These are phyloP conservation scores for Opeltia flavorubescens DNA, from an alignment of 495 filamentous ascomycete genomes.

Conservation along the genomic window DNA sequence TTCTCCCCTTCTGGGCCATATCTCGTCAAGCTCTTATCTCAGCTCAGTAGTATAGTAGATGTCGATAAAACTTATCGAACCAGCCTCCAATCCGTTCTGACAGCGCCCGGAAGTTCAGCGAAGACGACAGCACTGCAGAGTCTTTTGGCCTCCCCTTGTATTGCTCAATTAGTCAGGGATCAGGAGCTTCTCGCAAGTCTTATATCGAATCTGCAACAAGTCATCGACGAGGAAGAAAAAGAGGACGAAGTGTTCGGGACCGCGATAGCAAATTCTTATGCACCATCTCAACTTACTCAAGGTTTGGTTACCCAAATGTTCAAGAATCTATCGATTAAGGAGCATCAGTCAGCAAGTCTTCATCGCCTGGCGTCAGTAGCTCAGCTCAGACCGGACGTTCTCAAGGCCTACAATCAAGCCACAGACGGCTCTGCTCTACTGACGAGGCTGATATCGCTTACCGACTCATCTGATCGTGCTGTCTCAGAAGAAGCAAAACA, in stretches of 20 bases:
- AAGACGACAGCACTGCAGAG: constrained; percentile 17
- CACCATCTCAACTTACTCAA: constrained; percentile 27
- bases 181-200: constrained; percentile 6
- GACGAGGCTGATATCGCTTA: constrained; percentile 39
- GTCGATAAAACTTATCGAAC: constrained; percentile 18
- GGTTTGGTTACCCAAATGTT: constrained; percentile 27
- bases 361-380: constrained; percentile 20
- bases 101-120: constrained; percentile 13
- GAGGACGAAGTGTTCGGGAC: constrained; percentile 26
- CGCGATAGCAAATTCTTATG: constrained; percentile 30
- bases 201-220: constrained; percentile 10
- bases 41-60: constrained; percentile 8
- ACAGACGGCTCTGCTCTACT: constrained; percentile 37
- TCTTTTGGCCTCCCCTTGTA: constrained; percentile 18
- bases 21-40: constrained; percentile 22
- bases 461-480: constrained; percentile 41
- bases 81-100: constrained; percentile 15
- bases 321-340: constrained; percentile 18
- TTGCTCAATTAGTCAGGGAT: not conserved
- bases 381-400: constrained; percentile 13
- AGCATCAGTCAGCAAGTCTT: constrained; percentile 17
- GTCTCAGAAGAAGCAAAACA: constrained; percentile 34
- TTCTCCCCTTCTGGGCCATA: constrained; percentile 39
- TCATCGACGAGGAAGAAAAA: constrained; percentile 11
- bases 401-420: constrained; percentile 19